Conservation (phyloP, 768 basidiomycete genomes). For the Boletus patriciae region DNA sequence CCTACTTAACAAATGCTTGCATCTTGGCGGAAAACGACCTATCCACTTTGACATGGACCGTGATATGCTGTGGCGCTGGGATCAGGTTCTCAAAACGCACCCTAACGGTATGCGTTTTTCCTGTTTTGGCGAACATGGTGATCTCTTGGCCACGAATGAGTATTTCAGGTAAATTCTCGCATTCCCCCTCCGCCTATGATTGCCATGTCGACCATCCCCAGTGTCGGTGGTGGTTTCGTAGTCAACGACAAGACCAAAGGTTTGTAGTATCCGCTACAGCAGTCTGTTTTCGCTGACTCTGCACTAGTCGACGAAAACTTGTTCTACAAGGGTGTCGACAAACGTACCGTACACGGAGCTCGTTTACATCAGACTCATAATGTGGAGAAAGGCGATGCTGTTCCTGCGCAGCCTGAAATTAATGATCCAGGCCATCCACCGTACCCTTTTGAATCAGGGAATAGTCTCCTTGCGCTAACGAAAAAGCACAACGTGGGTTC, state of each 20-base stretch:
- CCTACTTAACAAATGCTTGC: constrained; percentile 58
- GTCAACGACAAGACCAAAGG: constrained; percentile 94
- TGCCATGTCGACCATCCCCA: constrained; percentile 18
- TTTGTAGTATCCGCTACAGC: constrained; percentile 24
- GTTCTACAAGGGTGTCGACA: constrained; percentile 91
- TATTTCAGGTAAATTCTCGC: constrained; percentile 64
- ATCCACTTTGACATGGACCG: constrained; percentile 85
- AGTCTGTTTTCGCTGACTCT: constrained; percentile 3
- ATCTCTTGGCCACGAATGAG: constrained; percentile 89
- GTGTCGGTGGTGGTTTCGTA: constrained; percentile 92
- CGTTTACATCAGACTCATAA: constrained; percentile 67
- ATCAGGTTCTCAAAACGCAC: constrained; percentile 84
- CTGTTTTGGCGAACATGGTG: constrained; percentile 77
- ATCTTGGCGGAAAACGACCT: constrained; percentile 70
- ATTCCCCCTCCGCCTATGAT: background rate
- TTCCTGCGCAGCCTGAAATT: constrained; percentile 10
- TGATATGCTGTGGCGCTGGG: constrained; percentile 93
- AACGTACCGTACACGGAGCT: constrained; percentile 74
- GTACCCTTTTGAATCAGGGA: constrained; percentile 79
- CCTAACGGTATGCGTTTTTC: constrained; percentile 95
- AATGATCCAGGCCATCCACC: constrained; percentile 61
- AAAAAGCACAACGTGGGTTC: constrained; percentile 75
- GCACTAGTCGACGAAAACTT: constrained; percentile 82
- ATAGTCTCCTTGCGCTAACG: constrained; percentile 71
- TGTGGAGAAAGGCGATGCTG: constrained; percentile 29